A percentile compares a stretch with the other conserved stretches of the same genome.
phyloP scores from a whole-genome alignment of 495 filamentous ascomycete genomes.

The Penicillium turbatum region DNA sequence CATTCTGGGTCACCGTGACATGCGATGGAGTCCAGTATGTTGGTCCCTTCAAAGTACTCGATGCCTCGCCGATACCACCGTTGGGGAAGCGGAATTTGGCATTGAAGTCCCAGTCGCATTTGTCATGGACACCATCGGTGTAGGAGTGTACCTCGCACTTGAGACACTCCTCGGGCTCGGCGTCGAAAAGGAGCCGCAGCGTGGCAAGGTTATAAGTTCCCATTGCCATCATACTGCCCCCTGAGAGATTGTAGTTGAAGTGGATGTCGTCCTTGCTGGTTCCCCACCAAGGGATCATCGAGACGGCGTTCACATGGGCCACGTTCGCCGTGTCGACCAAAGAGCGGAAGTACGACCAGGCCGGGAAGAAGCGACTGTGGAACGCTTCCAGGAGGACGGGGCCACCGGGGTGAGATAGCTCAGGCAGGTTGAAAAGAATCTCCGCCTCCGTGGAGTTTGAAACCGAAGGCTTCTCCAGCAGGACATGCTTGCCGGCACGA shows the following conservation, averaged over 20 bases:
- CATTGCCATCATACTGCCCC: constrained; percentile 58
- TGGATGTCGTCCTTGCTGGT: constrained; percentile 48
- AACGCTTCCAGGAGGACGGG: constrained; percentile 58
- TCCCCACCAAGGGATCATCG: constrained; percentile 10
- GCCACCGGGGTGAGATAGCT: constrained; percentile 20
- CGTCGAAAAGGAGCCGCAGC: constrained; percentile 37
- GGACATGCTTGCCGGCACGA: constrained; percentile 44
- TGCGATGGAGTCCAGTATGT: constrained; percentile 15
- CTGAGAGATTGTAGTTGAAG: constrained; percentile 48
- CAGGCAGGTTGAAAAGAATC: constrained; percentile 32
- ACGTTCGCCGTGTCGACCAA: constrained; percentile 22
- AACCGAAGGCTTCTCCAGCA: constrained; percentile 46
- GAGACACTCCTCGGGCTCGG: constrained; percentile 23
- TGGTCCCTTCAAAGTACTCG: constrained; percentile 28
- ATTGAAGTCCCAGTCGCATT: constrained; percentile 35
- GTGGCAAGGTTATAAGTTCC: constrained; percentile 47
- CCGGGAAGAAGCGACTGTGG: constrained; percentile 54
- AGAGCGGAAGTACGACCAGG: constrained; percentile 47
- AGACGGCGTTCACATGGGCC: constrained; percentile 4
- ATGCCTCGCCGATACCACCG: constrained; percentile 39
- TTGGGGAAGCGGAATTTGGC: constrained; percentile 44
- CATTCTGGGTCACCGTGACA: constrained; percentile 12
- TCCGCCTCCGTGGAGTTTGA: constrained; percentile 38
- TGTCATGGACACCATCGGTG: constrained; percentile 24
- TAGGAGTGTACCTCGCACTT: constrained; percentile 9